phyloP scores from a whole-genome alignment of 805 yeast genomes.

The Wickerhamiella slavikovae region DNA sequence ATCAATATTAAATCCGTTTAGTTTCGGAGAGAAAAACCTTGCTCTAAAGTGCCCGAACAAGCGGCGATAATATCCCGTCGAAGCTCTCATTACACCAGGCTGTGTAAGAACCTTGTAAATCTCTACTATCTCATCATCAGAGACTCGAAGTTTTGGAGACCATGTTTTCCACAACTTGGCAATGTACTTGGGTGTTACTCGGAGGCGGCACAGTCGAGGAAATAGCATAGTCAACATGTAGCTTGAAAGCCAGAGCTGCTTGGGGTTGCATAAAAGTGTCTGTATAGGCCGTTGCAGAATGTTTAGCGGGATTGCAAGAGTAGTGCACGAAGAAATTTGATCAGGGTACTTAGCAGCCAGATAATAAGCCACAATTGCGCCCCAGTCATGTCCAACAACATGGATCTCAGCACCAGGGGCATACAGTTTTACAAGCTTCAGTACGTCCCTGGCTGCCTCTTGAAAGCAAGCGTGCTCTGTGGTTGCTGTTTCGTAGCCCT shows the following conservation, averaged over 20 bases:
- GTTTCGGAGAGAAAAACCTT: too few relatives aligned
- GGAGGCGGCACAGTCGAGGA: too few relatives aligned
- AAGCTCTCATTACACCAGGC: conserved; percentile 10
- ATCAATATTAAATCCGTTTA: background rate
- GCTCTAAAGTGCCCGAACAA: too few relatives aligned
- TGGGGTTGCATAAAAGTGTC: conserved; percentile 5
- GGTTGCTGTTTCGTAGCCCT: conserved; percentile 14
- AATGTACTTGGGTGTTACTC: too few relatives aligned
- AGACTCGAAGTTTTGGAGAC: conserved; percentile 12
- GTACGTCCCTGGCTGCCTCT: conserved; percentile 8
- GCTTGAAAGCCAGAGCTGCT: conserved; percentile 12
- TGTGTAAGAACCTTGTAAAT: conserved; percentile 9
- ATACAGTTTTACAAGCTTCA: conserved; percentile 6
- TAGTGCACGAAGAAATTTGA: conserved; percentile 6
- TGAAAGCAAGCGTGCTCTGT: conserved; percentile 2
- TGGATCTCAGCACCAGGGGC: conserved; percentile 8
- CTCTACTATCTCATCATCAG: conserved; percentile 6
- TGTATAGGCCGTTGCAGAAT: conserved; percentile 3
- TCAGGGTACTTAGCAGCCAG: conserved; percentile 9
- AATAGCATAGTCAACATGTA: conserved; percentile 13
- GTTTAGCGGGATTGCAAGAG: conserved; percentile 13
- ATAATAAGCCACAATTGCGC: conserved; percentile 11
- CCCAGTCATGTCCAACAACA: conserved; percentile 16
- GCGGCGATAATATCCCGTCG: conserved; percentile 13
- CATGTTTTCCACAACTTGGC: conserved; percentile 11